Conservation (phyloP, 2,329 filamentous ascomycete species). For the Acephala macrosclerotiorum region DNA sequence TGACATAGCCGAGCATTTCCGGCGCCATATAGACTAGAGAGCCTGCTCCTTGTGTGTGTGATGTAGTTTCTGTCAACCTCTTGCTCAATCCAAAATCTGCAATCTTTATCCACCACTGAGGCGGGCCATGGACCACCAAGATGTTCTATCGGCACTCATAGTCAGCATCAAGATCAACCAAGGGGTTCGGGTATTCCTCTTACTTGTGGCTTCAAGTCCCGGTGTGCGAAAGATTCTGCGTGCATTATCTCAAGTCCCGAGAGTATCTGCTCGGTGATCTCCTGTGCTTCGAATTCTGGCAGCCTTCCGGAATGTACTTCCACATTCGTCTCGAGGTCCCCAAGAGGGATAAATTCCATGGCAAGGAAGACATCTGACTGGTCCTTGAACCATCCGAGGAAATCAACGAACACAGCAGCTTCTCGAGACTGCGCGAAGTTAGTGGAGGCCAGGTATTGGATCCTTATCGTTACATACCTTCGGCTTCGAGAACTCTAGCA, state of each 20-base stretch:
- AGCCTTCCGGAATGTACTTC: neutral
- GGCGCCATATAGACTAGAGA: neutral
- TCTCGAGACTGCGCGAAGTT: neutral
- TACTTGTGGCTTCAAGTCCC: conserved; percentile 23
- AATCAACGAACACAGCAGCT: conserved; percentile 40
- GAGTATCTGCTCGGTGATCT: conserved; percentile 23
- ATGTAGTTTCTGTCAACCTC: neutral
- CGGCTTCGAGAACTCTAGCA: conserved; percentile 25
- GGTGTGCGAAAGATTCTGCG: conserved; percentile 18
- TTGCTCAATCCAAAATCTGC: conserved; percentile 75
- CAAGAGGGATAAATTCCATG: conserved; percentile 45
- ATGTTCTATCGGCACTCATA: conserved; percentile 11
- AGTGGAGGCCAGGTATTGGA: neutral
- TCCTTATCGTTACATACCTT: conserved; percentile 10
- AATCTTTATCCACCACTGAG: conserved; percentile 78
- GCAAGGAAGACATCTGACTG: conserved; percentile 32
- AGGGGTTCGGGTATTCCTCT: too few species aligned
- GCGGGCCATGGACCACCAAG: conserved; percentile 13
- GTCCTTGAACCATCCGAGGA: conserved; percentile 44
- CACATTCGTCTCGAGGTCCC: conserved; percentile 44
- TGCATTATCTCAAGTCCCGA: conserved; percentile 25
- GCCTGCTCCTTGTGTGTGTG: neutral
- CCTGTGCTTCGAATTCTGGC: conserved; percentile 13
- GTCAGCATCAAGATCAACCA: too few species aligned
- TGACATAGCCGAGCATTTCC: neutral